Base-by-base conservation (phyloP, 1,284 basidiomycete species). In the Trichosporon coremiiforme region DNA sequence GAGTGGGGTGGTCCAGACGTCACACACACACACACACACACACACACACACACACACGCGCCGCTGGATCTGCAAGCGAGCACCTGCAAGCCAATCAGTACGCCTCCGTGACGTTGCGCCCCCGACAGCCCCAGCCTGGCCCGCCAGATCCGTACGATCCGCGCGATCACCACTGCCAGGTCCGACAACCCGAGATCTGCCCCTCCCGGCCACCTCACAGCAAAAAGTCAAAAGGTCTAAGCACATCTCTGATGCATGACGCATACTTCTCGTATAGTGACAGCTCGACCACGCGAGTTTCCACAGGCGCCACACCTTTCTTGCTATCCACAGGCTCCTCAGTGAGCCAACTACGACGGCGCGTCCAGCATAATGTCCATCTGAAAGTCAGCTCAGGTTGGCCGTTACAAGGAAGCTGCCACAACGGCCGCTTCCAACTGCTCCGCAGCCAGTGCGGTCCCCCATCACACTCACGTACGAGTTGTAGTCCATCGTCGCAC, bases 401-500 rank as follows among this genome's bases (percentile, higher is more conserved):
- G 2, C 6, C 36, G 12, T 7, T 38, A 12, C 10, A n/a, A n/a
- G n/a, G 36, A 10, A 38, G 36, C 36, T 38, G 6, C 36, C 36
- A n/a, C n/a, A n/a, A n/a, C n/a, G n/a, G n/a, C 12, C 36, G 36
- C 36, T 10, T 4, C 36, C 36, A 53, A 7, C 47, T 63, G n/a
- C 13, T 22, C 65, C 20, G 25, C 47, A 20, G 33, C 47, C n/a
- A n/a, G n/a, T n/a, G n/a, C n/a, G n/a, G n/a, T n/a, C n/a, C n/a
- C n/a, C n/a, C n/a, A n/a, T n/a, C n/a, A 55, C 36, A 76, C 80
- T 78, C 75, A 83, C 82, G 71, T 79, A 84, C n/a, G 76, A 66
- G 66, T 80, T 81, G 72, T 84, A 84, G 71, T 82, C 82, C 60
- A 83, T 66, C 22, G 78, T 82, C 66, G 83, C 73, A 5, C 74